Evolutionary conservation across 306 rosid genomes (phyloP).

Genomic region (Pachyrhizus erosus): DNA sequence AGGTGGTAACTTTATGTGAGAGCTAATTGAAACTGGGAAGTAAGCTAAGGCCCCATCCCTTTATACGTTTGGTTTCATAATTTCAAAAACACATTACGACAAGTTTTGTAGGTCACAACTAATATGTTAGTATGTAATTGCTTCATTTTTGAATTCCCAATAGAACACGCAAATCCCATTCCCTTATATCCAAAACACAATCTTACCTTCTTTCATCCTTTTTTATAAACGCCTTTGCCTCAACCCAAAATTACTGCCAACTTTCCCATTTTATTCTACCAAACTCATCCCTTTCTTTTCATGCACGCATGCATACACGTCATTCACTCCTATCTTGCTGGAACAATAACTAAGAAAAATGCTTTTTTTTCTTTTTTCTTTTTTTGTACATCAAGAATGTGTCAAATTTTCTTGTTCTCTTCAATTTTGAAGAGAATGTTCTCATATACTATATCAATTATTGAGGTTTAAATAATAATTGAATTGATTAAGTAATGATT

Average conservation of each 20-base stretch:
- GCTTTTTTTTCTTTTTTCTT: too few species aligned
- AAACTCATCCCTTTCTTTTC: background rate
- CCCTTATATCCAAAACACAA: constrained; percentile 7
- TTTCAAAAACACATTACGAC: constrained; percentile 20
- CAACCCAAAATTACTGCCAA: constrained; percentile 47
- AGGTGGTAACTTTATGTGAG: background rate
- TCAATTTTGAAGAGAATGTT: too few species aligned
- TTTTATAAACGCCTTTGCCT: too few species aligned
- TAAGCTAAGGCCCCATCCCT: constrained; percentile 45
- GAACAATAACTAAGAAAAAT: too few species aligned
- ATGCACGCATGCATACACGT: too few species aligned
- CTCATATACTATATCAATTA: too few species aligned
- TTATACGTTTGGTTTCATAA: background rate
- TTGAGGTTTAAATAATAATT: too few species aligned
- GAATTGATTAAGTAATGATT: too few species aligned
- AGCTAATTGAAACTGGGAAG: constrained; percentile 21
- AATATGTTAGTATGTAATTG: background rate
- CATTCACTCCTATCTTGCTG: too few species aligned
- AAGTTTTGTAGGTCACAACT: constrained; percentile 34
- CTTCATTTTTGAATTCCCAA: constrained; percentile 3
- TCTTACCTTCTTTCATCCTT: background rate
- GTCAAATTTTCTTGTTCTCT: too few species aligned
- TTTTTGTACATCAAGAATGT: too few species aligned
- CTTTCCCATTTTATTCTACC: constrained; percentile 39
- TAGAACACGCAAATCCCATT: constrained; percentile 50